phyloP scores from a whole-genome alignment of 176 grass and related monocot genomes.

The Chloris gayana region DNA sequence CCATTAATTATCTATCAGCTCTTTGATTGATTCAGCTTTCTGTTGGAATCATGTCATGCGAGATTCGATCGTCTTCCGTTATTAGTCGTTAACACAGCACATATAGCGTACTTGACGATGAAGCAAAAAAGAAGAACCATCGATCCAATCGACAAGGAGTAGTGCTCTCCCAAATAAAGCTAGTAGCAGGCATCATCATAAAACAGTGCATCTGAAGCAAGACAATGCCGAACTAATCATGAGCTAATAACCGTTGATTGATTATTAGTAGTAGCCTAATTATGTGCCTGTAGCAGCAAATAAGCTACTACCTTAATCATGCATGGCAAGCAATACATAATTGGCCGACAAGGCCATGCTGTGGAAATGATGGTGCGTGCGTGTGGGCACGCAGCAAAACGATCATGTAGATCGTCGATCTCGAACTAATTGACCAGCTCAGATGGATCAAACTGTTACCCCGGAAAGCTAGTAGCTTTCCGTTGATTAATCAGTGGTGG shows the following conservation, averaged over 20 bases:
- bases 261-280: neutral
- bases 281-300: neutral
- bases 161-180: neutral
- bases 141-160: slow-evolving; percentile 11
- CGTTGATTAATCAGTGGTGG: slow-evolving; percentile 1
- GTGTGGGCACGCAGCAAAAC: neutral
- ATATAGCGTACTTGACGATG: neutral
- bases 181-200: neutral
- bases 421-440: slow-evolving; percentile 28
- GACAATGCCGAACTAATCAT: slow-evolving; percentile 29
- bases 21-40: slow-evolving; percentile 18
- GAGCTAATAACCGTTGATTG: neutral
- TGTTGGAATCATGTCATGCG: neutral
- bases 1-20: neutral
- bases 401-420: neutral
- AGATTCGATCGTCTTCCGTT: neutral
- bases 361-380: slow-evolving; percentile 39
- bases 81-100: neutral
- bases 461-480: neutral
- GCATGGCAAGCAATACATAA: neutral
- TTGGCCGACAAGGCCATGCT: slow-evolving; percentile 41
- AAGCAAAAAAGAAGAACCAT: neutral
- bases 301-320: neutral
- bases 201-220: slow-evolving; percentile 7
- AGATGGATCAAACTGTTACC: slow-evolving; percentile 7